Conservation (phyloP, 495 filamentous ascomycete genomes). For the Neurospora discreta region DNA sequence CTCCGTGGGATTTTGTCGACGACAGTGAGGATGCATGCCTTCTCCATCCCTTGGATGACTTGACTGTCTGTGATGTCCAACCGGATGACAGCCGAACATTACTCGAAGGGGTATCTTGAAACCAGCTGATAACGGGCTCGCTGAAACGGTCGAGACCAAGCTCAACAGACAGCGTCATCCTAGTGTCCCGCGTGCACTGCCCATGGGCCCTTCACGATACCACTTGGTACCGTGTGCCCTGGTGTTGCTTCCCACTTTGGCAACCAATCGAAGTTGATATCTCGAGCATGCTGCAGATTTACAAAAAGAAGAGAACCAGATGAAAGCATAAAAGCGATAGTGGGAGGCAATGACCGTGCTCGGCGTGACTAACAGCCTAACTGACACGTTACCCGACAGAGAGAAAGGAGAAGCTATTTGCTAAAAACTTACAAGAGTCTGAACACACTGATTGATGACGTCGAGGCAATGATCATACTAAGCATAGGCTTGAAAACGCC, state of each 20-base stretch:
- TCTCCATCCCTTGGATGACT: neutral
- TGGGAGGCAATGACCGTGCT: neutral
- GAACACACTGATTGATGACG: neutral
- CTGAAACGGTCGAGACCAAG: neutral
- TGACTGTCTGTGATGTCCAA: neutral
- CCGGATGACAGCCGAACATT: neutral
- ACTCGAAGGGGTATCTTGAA: neutral
- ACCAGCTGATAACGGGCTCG: neutral
- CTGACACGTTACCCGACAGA: neutral
- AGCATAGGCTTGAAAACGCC: neutral
- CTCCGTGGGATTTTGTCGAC: neutral
- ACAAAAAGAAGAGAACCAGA: neutral
- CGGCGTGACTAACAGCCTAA: neutral
- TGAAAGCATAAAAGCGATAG: neutral
- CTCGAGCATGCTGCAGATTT: neutral
- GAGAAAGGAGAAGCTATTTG: neutral
- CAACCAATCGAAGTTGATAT: neutral
- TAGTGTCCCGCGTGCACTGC: neutral
- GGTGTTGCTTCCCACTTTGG: neutral
- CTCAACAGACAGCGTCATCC: neutral
- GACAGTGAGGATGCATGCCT: neutral
- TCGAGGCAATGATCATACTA: neutral
- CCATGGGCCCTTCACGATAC: neutral
- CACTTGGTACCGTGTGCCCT: neutral
- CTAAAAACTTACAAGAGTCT: neutral